Evolutionary conservation across 23 red algal species (phyloP), one percentile per base, ranked within the genome.

Genomic region (Pyropia haitanensis): DNA sequence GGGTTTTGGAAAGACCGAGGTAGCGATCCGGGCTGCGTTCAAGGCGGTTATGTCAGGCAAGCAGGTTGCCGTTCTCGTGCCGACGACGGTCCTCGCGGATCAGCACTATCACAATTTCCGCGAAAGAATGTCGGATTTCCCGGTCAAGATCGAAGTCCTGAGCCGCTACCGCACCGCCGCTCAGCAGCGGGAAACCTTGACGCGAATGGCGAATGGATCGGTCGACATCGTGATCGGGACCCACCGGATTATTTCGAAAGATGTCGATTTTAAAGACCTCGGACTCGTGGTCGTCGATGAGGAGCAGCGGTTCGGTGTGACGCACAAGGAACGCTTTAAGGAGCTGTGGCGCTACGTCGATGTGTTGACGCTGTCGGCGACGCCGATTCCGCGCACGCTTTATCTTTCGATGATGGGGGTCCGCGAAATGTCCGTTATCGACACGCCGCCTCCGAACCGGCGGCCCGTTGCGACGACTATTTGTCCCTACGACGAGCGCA

Each of bases 1-100:
- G 21, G 78, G 78, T 1, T 69, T 83, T 49, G 78, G 78, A 51
- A 83, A 83, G 78, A 83, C 78, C 49, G 78, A 83, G 61, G 78
- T 83, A 39, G 78, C 78, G 14, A 72, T 83, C 56, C 64, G 70
- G 14, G 78, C 78, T 1, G 64, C 64, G 34, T 83, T 75, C 49
- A 13, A 34, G 31, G 78, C 78, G 14, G 46, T 81, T 69, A 2
- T 27, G 67, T 49, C 51, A 18, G 26, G 56, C 46, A 58, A 60
- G 52, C 76, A 81, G 56, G 78, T 83, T 18, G 78, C 39, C 12
- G 24, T 70, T 19, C 60, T 83, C 48, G 67, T 44, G 22, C 78
- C 78, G 54, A 83, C 78, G 51, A 83, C 78, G 7, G 53, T 67
- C 13, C 60, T 83, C 25, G 78, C 34, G 16, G 54, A 56, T 39